Conservation (phyloP, 2,329 filamentous ascomycete genomes). For the Pochonia chlamydosporia region DNA sequence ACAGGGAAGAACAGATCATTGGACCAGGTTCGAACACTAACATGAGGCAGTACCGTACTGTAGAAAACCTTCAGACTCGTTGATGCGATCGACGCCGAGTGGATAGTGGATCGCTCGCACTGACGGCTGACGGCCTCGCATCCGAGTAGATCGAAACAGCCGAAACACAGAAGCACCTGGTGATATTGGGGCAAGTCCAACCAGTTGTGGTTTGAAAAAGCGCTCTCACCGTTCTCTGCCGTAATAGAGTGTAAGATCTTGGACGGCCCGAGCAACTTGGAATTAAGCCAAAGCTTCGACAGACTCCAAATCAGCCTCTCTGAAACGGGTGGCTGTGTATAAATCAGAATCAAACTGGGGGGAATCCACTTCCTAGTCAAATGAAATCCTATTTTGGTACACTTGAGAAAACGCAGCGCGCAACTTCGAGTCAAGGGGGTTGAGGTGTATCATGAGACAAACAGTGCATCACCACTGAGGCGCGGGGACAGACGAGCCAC, state of each 20-base stretch:
- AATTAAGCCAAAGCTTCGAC: slow-evolving; percentile 8
- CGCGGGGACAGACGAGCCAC: slow-evolving; percentile 4
- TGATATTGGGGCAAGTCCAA: slow-evolving; percentile 4
- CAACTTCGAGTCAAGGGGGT: neutral
- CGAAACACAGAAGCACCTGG: slow-evolving; percentile 13
- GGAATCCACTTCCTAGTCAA: slow-evolving; percentile 4
- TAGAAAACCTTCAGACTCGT: slow-evolving; percentile 6
- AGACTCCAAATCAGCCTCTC: slow-evolving; percentile 9
- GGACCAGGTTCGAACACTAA: slow-evolving; percentile 1
- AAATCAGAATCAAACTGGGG: slow-evolving; percentile 6
- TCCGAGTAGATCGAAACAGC: slow-evolving; percentile 14
- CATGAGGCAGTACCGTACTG: neutral
- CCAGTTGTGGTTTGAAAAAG: slow-evolving; percentile 1
- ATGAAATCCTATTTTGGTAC: slow-evolving; percentile 6
- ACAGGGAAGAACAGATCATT: neutral
- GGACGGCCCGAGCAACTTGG: slow-evolving; percentile 13
- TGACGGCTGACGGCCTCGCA: slow-evolving; percentile 9
- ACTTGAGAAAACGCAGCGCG: neutral
- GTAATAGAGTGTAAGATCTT: slow-evolving; percentile 10
- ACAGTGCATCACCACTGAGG: slow-evolving; percentile 13
- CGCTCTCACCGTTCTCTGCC: slow-evolving; percentile 5
- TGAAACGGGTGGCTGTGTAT: slow-evolving; percentile 16
- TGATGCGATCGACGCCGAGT: slow-evolving; percentile 9
- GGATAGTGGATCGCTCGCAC: slow-evolving; percentile 14
- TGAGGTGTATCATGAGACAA: slow-evolving; percentile 12